Evolutionary conservation across 108 stramenopile genomes (phyloP).

Genomic region (Skeletonema menzelii): DNA sequence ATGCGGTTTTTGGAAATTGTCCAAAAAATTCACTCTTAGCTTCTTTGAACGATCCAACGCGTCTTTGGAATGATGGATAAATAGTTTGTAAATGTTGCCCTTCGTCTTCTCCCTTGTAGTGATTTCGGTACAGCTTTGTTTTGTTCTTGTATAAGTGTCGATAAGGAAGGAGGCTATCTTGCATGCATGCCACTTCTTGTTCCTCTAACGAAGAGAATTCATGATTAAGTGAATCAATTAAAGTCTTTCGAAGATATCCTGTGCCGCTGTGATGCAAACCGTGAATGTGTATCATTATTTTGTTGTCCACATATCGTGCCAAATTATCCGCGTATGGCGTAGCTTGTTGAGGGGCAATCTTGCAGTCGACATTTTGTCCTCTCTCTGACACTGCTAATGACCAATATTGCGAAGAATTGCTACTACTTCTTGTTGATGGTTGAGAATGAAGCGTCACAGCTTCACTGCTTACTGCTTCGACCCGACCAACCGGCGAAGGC

Average conservation of each 20-base stretch:
- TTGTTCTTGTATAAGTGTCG: not conserved
- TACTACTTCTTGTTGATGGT: not conserved
- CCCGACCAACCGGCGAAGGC: not conserved
- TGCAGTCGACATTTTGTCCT: constrained; percentile 1
- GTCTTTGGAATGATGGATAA: constrained; percentile 12
- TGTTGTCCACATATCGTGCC: not conserved
- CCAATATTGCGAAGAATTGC: not conserved
- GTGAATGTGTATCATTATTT: constrained; percentile 35
- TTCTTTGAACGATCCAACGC: not conserved
- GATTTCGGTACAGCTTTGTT: not conserved
- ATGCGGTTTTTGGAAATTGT: not conserved
- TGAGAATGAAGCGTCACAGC: not conserved
- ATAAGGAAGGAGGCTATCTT: constrained; percentile 10
- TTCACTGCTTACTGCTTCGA: no score
- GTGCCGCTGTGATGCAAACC: constrained; percentile 33
- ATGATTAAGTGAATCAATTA: constrained; percentile 12
- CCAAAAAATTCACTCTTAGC: not conserved
- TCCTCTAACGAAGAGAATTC: constrained; percentile 17
- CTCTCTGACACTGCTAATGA: not conserved
- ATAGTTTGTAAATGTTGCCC: constrained; percentile 34
- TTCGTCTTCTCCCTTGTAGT: constrained; percentile 13
- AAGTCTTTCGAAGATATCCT: constrained; percentile 26
- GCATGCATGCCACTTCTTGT: not conserved
- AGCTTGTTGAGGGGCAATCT: not conserved
- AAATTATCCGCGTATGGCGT: not conserved